Evolutionary conservation across 1,284 basidiomycete species (phyloP), one percentile per base, ranked within the genome.

Genomic region (Sphagnurus paluster): DNA sequence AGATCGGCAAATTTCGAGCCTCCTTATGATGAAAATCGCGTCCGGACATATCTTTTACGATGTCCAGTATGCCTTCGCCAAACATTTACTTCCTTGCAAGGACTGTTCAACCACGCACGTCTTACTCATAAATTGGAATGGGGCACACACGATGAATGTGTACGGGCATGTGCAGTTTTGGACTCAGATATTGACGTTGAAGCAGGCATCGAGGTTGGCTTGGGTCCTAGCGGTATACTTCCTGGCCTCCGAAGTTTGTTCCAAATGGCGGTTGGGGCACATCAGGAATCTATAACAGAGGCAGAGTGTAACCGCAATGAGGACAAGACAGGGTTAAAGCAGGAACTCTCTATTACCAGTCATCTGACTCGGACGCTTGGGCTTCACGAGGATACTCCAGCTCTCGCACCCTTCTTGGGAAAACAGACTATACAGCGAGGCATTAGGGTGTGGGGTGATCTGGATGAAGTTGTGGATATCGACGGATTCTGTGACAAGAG

Each of bases 141-240:
- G 73, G 82, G 80, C 7, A 84, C 79, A 21, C 87, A 90, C 54
- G 87, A 90, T 42, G 81, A 84, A 44, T 88, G 86, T 54, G 79
- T 90, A 8, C 74, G 75, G 46, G 76, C 76, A 19, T 87, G 84
- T 55, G 83, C 84, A 14, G 67, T 80, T 23, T 59, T 63, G 37
- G 74, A 75, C 30, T 61, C 66, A 37, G 64, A 66, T 32, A 65
- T 76, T 56, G 72, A 82, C 26, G 60, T 80, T 8, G 65, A 69
- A 21, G 65, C 68, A 33, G 82, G 82, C 2, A 70, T 71, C 6
- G 82, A 87, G 59, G 75, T 83, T 35, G 75, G 74, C 14, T 68
- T 77, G 1, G 74, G 77, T 46, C 61, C 68, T 9, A 60, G 56
- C 14, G 70, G 70, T 6, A 73, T 82, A 42, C 62, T 84, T 17